Evolutionary conservation across 176 grass and related monocot genomes (phyloP), one percentile per base, ranked within the genome.

Genomic region (Cenchrus fungigraminus): DNA sequence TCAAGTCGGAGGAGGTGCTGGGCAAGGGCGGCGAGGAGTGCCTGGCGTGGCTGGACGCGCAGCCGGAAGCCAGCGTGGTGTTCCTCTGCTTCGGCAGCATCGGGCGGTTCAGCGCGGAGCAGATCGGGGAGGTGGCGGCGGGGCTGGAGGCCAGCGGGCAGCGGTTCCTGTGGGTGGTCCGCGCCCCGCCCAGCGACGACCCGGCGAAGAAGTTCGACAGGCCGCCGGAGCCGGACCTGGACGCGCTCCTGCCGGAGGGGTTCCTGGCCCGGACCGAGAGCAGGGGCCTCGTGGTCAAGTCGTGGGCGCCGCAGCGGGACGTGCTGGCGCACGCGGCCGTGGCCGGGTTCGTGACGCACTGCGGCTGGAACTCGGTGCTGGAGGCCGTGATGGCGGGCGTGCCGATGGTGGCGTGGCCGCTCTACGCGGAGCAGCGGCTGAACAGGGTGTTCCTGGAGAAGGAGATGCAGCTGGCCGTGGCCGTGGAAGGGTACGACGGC

Each of bases 1-100:
- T 95, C 63, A 87, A 90, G 74, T 86, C 91, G 22, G 63, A 69
- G 61, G 88, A 92, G 75, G 88, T 86, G 52, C 62, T 43, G 47
- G 51, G 56, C 47, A 17, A 9, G 9, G 32, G 81, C 28, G 68
- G 82, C 13, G 40, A 40, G 47, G 81, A 73, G 77, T 95, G 85
- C 67, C 84, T 92, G 0, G 44, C 45, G 62, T 95, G 93, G 93
- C 85, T 95, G 25, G 87, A 90, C 73, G 22, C 80, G 71, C 90
- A 90, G 56, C 87, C 90, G 7, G 43, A 1, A 3, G 78, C 19
- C 0, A 90, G 87, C 46, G 90, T 95, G 8, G 84, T 92, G 66
- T 88, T 92, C 83, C 75, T 95, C 60, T 92, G 87, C 59, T 95
- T 95, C 82, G 93, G 93, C 57, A 92, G 90, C 86, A 71, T 85